phyloP scores from a whole-genome alignment of 2,329 filamentous ascomycete genomes.

The Metarhizium brunneum region DNA sequence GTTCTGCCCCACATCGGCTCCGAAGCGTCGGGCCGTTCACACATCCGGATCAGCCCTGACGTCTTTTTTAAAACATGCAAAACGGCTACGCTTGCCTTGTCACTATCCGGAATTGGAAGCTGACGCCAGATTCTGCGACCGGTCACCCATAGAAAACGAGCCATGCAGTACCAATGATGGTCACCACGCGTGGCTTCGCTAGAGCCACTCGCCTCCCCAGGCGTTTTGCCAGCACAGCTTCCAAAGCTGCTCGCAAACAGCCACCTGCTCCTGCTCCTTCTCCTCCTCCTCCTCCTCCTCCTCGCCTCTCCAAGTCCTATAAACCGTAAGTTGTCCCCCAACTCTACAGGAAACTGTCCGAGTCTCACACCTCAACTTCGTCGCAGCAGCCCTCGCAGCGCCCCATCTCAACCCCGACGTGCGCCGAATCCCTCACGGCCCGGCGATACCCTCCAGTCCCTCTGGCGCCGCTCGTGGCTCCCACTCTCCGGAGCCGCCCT shows the following conservation, averaged over 20 bases:
- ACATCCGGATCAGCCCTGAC: conserved; percentile 3
- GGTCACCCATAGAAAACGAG: background rate
- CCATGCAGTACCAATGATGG: conserved; percentile 19
- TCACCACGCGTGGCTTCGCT: conserved; percentile 16
- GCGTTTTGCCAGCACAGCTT: conserved; percentile 20
- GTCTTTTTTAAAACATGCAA: background rate
- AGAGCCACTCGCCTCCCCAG: conserved; percentile 12
- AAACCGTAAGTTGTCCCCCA: conserved; percentile 18
- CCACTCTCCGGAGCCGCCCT: conserved; percentile 38
- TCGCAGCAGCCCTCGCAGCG: conserved; percentile 4
- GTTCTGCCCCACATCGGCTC: conserved; percentile 3
- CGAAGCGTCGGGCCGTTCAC: conserved; percentile 12
- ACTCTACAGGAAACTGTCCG: background rate
- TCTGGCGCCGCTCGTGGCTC: conserved; percentile 30
- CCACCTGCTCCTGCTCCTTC: conserved; percentile 10
- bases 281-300: conserved; percentile 7
- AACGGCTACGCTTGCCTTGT: background rate
- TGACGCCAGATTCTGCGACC: background rate
- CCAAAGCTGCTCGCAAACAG: conserved; percentile 12
- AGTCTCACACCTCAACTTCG: background rate
- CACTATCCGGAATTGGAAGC: background rate
- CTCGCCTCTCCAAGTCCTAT: conserved; percentile 17
- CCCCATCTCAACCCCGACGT: conserved; percentile 1
- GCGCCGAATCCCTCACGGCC: conserved; percentile 12
- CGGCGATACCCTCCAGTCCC: conserved; percentile 24